Evolutionary conservation across 2,329 filamentous ascomycete genomes (phyloP), one percentile per base, ranked within the genome.

Genomic region (Keithomyces neogunnii): DNA sequence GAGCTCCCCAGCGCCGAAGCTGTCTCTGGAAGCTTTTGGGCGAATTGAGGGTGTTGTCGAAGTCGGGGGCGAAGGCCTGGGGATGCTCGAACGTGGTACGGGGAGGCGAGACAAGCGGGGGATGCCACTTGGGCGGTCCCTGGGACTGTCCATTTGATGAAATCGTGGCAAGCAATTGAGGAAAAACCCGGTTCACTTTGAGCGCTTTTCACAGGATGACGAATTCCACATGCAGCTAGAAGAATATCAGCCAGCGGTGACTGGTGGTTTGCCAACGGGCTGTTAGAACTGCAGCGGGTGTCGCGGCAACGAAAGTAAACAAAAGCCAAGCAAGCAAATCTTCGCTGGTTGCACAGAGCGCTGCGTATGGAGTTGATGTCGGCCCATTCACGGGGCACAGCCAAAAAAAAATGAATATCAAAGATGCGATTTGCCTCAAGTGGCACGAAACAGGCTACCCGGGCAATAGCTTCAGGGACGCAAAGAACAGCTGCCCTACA

Each of bases 41-140:
- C 32, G 40, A n/a, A 49, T 26, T 11, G 39, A 35, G 13, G 50
- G 36, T 3, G 65, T 63, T 3, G 63, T 48, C 1, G 64, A 63
- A 13, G 59, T 53, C 2, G 59, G 47, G 8, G 60, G 56, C 4
- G 59, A 40, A 13, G 65, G 64, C 45, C 65, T 65, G 36, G 66
- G 62, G 33, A 69, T 61, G 36, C 55, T 60, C 10, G 67, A 69
- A 13, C 64, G 60, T 32, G 69, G 63, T 9, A 68, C 50, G 26
- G 69, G 69, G 10, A 73, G 63, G 52, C 69, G 68, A 32, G 70
- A 73, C 29, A 65, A 50, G 32, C 70, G 68, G 26, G 68, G 66
- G 39, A 68, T 68, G 51, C 61, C 63, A 55, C 64, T 68, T 40
- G 57, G 56, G 54, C 67, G 66, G 63, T 79, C 63, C 51, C 62